Evolutionary conservation across 176 grass and related monocot genomes (phyloP), one percentile per base, ranked within the genome.

Genomic region (Coix lacrymajobi): DNA sequence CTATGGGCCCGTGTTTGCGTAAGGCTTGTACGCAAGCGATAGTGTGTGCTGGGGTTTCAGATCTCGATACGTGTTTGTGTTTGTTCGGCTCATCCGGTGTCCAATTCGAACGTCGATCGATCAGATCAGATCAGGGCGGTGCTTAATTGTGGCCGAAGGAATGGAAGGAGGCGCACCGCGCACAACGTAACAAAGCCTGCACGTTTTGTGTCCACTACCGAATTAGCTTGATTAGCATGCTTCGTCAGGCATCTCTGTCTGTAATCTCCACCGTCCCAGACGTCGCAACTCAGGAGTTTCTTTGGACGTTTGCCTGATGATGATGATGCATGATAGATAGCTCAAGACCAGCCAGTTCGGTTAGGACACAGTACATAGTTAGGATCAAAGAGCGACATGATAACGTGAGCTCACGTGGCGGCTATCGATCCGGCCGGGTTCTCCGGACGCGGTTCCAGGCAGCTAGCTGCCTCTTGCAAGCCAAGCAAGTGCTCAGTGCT

Each of bases 11-110:
- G 54, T 28, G 4, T 56, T 11, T 14, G 28, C 34, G 81, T 30
- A 62, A 89, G 71, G 14, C 87, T 89, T 89, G 78, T 41, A 89
- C 77, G 87, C 87, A 71, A 89, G 19, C 54, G 83, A 17, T 75
- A 9, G 33, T 75, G 77, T 86, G 84, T 31, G 25, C 34, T 75
- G 77, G 34, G 58, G 9, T 66, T 62, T 25, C 22, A 71, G 65
- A 49, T 66, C n/a, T 19, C 66, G 69, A 86, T 16, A 71, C 7
- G 75, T 30, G 62, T 19, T 69, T 38, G 67, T 49, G 28, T 57
- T 49, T 79, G 63, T 77, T 25, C 22, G 83, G 83, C 34, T 77
- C 33, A 4, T n/a, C 24, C 33, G 25, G 20, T 2, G 7, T n/a
- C n/a, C n/a, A n/a, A n/a, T n/a, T n/a, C n/a, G n/a, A n/a, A 14